Conservation (phyloP, 768 basidiomycete genomes). For the Lentinula boryana region DNA sequence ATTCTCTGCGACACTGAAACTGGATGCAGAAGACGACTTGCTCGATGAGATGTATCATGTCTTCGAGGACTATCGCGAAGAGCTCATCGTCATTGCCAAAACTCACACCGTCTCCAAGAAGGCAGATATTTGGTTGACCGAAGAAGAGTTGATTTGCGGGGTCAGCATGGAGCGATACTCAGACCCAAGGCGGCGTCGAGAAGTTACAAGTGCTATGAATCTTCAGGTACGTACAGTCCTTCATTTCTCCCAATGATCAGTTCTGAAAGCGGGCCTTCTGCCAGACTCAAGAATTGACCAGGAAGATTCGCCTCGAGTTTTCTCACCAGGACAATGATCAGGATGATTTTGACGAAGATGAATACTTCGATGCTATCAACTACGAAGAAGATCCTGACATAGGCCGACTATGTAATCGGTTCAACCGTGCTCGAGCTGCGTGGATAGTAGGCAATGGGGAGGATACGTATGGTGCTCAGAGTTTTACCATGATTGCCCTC, state of each 20-base stretch:
- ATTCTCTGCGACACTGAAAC: neutral
- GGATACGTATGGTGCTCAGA: neutral
- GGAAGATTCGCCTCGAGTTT: conserved; percentile 1
- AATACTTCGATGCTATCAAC: neutral
- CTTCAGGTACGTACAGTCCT: neutral
- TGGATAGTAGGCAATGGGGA: neutral
- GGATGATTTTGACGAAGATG: neutral
- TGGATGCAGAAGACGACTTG: neutral
- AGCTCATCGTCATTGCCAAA: neutral
- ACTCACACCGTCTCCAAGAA: neutral
- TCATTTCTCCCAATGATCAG: neutral
- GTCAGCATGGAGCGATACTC: conserved; percentile 3
- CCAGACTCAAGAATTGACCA: conserved; percentile 2
- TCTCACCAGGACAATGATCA: neutral
- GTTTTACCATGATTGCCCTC: neutral
- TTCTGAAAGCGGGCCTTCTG: neutral
- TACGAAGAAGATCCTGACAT: conserved; percentile 5
- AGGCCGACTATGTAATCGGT: neutral
- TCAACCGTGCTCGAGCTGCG: conserved; percentile 3
- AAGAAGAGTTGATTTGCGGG: neutral
- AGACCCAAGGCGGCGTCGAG: neutral
- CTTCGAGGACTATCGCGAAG: conserved; percentile 4
- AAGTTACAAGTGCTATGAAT: neutral
- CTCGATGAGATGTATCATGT: conserved; percentile 6
- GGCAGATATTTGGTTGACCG: neutral